These are phyloP conservation scores for Fusarium pseudoanthophilum DNA, from an alignment of 2,329 filamentous ascomycete genomes.

Conservation along the genomic window DNA sequence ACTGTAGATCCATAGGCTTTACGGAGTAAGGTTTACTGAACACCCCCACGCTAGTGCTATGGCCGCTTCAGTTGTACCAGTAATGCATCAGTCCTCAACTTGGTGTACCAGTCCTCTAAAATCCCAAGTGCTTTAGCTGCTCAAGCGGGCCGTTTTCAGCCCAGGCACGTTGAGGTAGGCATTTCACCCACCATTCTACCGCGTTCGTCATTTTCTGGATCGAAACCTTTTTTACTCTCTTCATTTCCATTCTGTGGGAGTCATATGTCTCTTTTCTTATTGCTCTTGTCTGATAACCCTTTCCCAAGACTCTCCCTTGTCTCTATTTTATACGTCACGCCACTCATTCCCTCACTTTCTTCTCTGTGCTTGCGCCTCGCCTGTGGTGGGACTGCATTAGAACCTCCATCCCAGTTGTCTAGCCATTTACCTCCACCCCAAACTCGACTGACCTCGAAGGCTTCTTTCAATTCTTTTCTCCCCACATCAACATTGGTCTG, in stretches of 20 bases:
- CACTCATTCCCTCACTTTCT: slow-evolving; percentile 25
- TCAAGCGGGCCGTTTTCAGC: slow-evolving; percentile 29
- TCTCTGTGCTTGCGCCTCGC: slow-evolving; percentile 24
- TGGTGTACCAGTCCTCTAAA: slow-evolving; percentile 14
- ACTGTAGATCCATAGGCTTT: neutral
- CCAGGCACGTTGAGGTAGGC: neutral
- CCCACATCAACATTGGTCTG: slow-evolving; percentile 28
- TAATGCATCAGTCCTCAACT: slow-evolving; percentile 1
- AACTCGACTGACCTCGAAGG: slow-evolving; percentile 29
- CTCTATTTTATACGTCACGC: slow-evolving; percentile 25
- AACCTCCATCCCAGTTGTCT: slow-evolving; percentile 31
- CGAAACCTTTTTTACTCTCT: slow-evolving; percentile 2
- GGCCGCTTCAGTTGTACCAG: slow-evolving; percentile 24
- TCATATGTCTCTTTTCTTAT: slow-evolving; percentile 2
- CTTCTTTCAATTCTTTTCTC: slow-evolving; percentile 31
- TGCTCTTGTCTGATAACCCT: neutral
- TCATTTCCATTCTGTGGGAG: slow-evolving; percentile 3
- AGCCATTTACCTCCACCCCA: slow-evolving; percentile 22
- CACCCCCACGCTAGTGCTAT: slow-evolving; percentile 20
- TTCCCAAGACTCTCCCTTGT: slow-evolving; percentile 7
- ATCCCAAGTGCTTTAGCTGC: slow-evolving; percentile 8
- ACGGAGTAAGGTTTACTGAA: neutral
- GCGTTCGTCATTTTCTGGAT: slow-evolving; percentile 18
- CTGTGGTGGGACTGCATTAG: slow-evolving; percentile 35
- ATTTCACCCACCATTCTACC: slow-evolving; percentile 14